These are phyloP conservation scores for Ceratocystis papillata DNA, from an alignment of 2,329 filamentous ascomycete genomes.

Conservation along the genomic window DNA sequence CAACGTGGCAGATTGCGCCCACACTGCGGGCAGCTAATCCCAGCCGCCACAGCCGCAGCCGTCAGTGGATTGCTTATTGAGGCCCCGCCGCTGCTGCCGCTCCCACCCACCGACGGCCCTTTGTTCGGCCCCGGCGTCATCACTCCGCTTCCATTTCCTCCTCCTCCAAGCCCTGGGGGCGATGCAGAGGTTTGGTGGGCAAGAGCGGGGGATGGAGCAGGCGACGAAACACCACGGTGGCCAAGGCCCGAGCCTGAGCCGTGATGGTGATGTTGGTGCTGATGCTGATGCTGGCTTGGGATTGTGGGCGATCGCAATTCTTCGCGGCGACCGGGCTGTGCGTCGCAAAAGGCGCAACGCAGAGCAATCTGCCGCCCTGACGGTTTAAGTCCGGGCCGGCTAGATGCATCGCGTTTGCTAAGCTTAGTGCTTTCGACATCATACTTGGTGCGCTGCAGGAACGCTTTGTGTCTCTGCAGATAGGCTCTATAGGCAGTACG, in stretches of 20 bases:
- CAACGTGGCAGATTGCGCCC: slow-evolving; percentile 56
- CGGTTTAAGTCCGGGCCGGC: slow-evolving; percentile 48
- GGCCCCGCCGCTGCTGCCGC: slow-evolving; percentile 26
- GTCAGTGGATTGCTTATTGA: slow-evolving; percentile 43
- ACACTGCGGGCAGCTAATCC: slow-evolving; percentile 56
- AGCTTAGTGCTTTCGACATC: slow-evolving; percentile 64
- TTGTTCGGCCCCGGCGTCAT: not conserved
- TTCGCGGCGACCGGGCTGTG: slow-evolving; percentile 36
- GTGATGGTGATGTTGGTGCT: slow-evolving; percentile 23
- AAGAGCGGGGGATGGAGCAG: slow-evolving; percentile 6
- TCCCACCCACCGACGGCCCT: slow-evolving; percentile 16
- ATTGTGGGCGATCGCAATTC: slow-evolving; percentile 31
- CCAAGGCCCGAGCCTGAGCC: slow-evolving; percentile 1
- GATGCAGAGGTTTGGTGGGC: slow-evolving; percentile 11
- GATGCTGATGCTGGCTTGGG: slow-evolving; percentile 27
- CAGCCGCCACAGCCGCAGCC: slow-evolving; percentile 46
- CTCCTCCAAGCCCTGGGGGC: slow-evolving; percentile 1
- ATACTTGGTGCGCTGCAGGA: slow-evolving; percentile 65
- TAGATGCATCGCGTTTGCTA: slow-evolving; percentile 50
- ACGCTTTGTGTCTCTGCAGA: slow-evolving; percentile 60
- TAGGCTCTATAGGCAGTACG: slow-evolving; percentile 60
- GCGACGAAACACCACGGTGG: slow-evolving; percentile 4
- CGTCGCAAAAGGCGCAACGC: slow-evolving; percentile 66
- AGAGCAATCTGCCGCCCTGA: slow-evolving; percentile 61
- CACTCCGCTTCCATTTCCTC: not conserved